Evolutionary conservation across 805 yeast genomes (phyloP), one percentile per base, ranked within the genome.

Genomic region (Pichia occidentalis): DNA sequence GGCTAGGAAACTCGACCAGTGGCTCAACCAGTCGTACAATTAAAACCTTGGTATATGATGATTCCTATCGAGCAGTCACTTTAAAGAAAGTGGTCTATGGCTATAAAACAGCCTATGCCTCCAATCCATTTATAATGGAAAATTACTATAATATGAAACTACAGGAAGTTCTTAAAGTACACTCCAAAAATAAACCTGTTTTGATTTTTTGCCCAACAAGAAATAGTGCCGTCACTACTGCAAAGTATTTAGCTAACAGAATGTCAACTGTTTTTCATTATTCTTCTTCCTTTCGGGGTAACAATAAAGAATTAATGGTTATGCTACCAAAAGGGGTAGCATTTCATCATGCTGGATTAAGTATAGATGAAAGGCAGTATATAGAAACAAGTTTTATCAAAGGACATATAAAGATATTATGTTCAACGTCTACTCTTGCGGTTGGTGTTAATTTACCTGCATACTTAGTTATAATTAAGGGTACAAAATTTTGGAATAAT

Each of bases 11-110:
- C 19, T 20, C 35, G 3, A 12, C 29, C n/a, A 14, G 12, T 3
- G 97, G 87, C 4, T 86, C 85, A 53, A 69, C 92, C 35, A 77
- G 78, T 32, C 9, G 14, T 2, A 32, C n/a, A n/a, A 75, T 78
- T 3, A 97, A 97, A 17, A 78, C 92, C 84, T 87, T 90, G 56
- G 87, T 80, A 58, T 90, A 90, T 61, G 97, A 88, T 54, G 85
- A 81, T 41, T 74, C 88, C 4, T 90, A 88, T 60, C 67, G 98
- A 39, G 97, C 98, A 0, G 86, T 87, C 33, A 96, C 97, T 0
- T 65, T 90, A 36, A 79, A 84, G 50, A 97, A 92, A 54, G 49
- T 56, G n/a, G 73, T 75, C 9, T 60, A 59, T 43, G 77, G 75
- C 0, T 68, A 58, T 39, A 53, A 56, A 12, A 53, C 60, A 7